Evolutionary conservation across 2,329 filamentous ascomycete genomes (phyloP), one percentile per base, ranked within the genome.

Genomic region (Colletotrichum liriopes): DNA sequence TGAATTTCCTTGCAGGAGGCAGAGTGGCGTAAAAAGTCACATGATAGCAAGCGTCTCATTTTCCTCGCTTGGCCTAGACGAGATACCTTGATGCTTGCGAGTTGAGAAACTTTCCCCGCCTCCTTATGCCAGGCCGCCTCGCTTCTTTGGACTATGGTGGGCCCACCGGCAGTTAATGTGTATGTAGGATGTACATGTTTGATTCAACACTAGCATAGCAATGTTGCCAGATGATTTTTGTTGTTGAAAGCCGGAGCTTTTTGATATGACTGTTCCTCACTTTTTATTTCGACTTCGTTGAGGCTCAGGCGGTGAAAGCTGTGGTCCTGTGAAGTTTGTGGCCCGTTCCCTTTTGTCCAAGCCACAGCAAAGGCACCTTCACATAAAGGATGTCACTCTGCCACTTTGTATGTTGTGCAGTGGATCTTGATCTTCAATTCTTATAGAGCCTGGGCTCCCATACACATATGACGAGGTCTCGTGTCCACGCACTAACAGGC

Each of bases 141-240:
- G 41, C 49, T 52, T 54, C 18, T 29, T 32, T 39, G 51, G 69
- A 68, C 49, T n/a, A 47, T 54, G 60, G 35, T 58, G 23, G 58
- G 32, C 58, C 37, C 43, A 23, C 29, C 16, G 65, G 68, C 58
- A 62, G 41, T 58, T 59, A 59, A 72, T 72, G 43, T 68, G 52
- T 56, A 72, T 59, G 65, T 72, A 72, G 58, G 65, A 63, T 72
- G 56, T 63, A 59, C 37, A 59, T 67, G 23, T 55, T 63, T 60
- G 63, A 61, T 35, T 67, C 55, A 49, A 67, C 43, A 51, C 63
- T 63, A 63, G 60, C 60, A 63, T 67, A 59, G 64, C 67, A 71
- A 67, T 49, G 26, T 54, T 47, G n/a, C n/a, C 39, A 43, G 16
- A n/a, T 32, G 23, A 26, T 16, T 55, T 18, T 14, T 55, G 18